phyloP scores from a whole-genome alignment of 2,329 filamentous ascomycete species.

The Neofusicoccum laricinum region DNA sequence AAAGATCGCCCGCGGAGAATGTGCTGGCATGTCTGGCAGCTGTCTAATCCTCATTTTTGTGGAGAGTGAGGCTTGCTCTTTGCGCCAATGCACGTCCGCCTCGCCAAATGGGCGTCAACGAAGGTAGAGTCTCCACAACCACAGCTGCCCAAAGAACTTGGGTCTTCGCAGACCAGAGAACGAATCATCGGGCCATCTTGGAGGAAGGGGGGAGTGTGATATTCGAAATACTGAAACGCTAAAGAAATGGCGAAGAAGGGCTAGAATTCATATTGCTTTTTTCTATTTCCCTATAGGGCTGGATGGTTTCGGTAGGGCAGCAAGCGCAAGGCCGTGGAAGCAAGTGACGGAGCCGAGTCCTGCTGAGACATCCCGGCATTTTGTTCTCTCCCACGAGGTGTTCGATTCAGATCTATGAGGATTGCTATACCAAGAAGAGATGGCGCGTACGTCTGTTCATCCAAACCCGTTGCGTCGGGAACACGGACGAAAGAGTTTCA shows the following conservation, averaged over 20 bases:
- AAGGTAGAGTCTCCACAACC: background rate
- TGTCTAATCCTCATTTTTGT: background rate
- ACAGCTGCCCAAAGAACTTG: background rate
- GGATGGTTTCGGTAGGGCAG: background rate
- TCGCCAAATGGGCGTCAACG: background rate
- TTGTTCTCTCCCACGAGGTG: background rate
- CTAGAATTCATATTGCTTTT: background rate
- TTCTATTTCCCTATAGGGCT: background rate
- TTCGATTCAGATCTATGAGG: background rate
- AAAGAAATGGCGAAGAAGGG: background rate
- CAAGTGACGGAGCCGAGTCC: background rate
- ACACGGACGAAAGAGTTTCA: background rate
- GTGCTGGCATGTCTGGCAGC: background rate
- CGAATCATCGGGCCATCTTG: background rate
- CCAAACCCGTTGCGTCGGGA: background rate
- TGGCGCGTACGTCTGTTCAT: background rate
- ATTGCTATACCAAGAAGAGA: background rate
- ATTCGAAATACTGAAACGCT: background rate
- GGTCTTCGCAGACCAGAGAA: background rate
- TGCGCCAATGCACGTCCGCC: background rate
- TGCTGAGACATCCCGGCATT: background rate
- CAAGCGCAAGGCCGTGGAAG: background rate
- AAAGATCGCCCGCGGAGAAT: background rate
- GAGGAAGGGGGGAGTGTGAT: background rate
- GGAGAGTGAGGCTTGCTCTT: background rate